Evolutionary conservation across 225 moss, liverwort and hornwort genomes (phyloP).

Genomic region (Pleurozium schreberi): DNA sequence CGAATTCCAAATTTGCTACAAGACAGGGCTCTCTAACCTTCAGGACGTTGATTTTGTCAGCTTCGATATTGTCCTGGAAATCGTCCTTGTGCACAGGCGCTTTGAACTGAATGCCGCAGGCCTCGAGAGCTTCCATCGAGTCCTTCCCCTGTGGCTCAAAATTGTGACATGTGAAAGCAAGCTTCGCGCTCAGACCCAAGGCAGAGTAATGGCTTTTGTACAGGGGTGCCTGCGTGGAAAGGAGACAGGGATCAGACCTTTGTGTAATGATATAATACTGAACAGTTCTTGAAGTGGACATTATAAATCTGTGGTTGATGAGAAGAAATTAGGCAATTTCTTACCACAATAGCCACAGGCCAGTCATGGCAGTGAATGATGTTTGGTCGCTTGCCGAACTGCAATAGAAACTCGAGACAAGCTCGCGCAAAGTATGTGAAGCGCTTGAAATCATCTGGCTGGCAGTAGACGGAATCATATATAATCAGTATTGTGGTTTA

Average conservation of each 20-base stretch:
- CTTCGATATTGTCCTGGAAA: slow-evolving; percentile 64
- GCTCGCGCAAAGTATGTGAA: slow-evolving; percentile 84
- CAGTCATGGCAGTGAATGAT: slow-evolving; percentile 91
- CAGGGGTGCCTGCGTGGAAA: slow-evolving; percentile 55
- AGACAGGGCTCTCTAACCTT: slow-evolving; percentile 40
- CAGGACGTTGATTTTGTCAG: slow-evolving; percentile 52
- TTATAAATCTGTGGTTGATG: background rate
- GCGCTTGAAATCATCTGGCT: slow-evolving; percentile 70
- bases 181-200: slow-evolving; percentile 51
- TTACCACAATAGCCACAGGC: slow-evolving; percentile 74
- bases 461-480: slow-evolving; percentile 53
- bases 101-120: slow-evolving; percentile 58
- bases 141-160: slow-evolving; percentile 82
- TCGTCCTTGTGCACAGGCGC: slow-evolving; percentile 44
- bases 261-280: background rate
- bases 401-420: slow-evolving; percentile 70
- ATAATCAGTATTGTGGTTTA: background rate
- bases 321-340: background rate
- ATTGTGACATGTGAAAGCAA: slow-evolving; percentile 92
- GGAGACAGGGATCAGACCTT: background rate
- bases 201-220: slow-evolving; percentile 58
- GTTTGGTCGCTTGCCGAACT: slow-evolving; percentile 75
- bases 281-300: background rate
- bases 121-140: slow-evolving; percentile 34
- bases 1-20: background rate